Evolutionary conservation across 352 stramenopile genomes (phyloP).

Genomic region (Phytopythium vexans): DNA sequence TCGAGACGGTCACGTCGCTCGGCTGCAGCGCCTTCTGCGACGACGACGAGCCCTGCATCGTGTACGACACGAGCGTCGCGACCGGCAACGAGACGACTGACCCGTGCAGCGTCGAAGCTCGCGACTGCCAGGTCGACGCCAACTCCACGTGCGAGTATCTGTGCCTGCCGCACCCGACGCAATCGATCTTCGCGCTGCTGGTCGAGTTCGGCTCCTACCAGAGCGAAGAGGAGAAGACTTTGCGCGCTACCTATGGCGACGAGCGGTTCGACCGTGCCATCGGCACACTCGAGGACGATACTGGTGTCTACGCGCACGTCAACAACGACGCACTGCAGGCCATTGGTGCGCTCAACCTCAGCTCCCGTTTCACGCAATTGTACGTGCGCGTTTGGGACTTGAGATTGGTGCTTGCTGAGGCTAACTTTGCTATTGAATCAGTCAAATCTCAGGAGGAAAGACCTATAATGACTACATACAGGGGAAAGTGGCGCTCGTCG

Average conservation of each 20-base stretch:
- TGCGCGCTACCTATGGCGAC: conserved; percentile 4
- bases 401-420: background rate
- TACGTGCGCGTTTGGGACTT: background rate
- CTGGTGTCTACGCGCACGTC: conserved; percentile 16
- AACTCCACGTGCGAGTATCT: conserved; percentile 2
- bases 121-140: background rate
- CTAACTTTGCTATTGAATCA: background rate
- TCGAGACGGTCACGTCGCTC: background rate
- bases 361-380: background rate
- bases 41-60: background rate
- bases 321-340: conserved; percentile 25
- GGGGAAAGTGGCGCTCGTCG: conserved; percentile 16
- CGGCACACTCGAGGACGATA: conserved; percentile 17
- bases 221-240: conserved; percentile 20
- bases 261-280: conserved; percentile 6
- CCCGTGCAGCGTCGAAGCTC: background rate
- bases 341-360: conserved; percentile 13
- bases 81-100: background rate
- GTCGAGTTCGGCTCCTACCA: conserved; percentile 21
- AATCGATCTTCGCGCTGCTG: conserved; percentile 15
- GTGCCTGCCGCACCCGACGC: background rate
- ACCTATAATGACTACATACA: conserved; percentile 12
- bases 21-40: background rate
- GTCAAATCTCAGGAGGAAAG: conserved; percentile 11
- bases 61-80: background rate